A percentile compares a stretch with the other conserved stretches of the same genome.
Evolutionary conservation across 2,329 filamentous ascomycete genomes (phyloP).

Genomic region (Paracamarosporium sp.): DNA sequence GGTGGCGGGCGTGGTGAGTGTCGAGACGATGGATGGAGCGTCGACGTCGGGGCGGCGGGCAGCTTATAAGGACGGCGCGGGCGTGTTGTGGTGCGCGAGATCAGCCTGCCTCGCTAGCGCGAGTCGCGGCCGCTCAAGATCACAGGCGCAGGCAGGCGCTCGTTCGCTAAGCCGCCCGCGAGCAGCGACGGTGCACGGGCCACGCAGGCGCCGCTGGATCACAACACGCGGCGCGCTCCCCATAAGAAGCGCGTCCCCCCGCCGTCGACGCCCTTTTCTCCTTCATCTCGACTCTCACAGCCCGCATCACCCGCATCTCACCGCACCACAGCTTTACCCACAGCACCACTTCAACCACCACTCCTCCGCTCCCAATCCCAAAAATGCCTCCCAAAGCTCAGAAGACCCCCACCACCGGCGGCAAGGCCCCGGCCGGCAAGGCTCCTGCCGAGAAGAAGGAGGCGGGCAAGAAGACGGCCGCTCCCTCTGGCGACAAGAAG

Average conservation of each 20-base stretch:
- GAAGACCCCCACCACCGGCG: constrained; percentile 94
- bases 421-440: constrained; percentile 86
- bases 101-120: constrained; percentile 45
- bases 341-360: constrained; percentile 27
- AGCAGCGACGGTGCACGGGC: constrained; percentile 37
- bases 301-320: constrained; percentile 37
- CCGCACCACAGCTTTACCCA: constrained; percentile 25
- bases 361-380: constrained; percentile 24
- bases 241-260: constrained; percentile 52
- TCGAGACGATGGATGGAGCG: constrained; percentile 50
- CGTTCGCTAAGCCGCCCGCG: constrained; percentile 29
- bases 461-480: constrained; percentile 98
- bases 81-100: constrained; percentile 50
- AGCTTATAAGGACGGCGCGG: constrained; percentile 48
- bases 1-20: constrained; percentile 34
- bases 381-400: constrained; percentile 98
- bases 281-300: constrained; percentile 40
- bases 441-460: constrained; percentile 98
- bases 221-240: constrained; percentile 49
- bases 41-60: constrained; percentile 43
- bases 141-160: constrained; percentile 21
- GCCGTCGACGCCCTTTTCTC: constrained; percentile 45
- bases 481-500: constrained; percentile 97
- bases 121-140: constrained; percentile 32
- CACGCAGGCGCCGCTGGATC: constrained; percentile 42